Base-by-base conservation (phyloP, 257 asterid species). In the Nicotiana paniculata region DNA sequence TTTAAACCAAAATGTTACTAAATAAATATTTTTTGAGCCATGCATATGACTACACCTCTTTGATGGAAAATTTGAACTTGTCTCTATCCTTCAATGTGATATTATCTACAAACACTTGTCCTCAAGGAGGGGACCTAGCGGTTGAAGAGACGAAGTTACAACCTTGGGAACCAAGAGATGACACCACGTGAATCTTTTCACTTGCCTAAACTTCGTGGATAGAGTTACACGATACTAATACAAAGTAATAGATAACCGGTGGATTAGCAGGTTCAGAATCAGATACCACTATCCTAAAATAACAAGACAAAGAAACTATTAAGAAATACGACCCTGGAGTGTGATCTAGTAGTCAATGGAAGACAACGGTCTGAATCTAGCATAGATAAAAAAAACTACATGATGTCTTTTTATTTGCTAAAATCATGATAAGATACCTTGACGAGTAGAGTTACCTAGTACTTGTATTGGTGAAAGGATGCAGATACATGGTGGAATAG, bases 121-220 rank as follows among this genome's bases (percentile, higher is more conserved):
- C 79, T 24, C 62, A 48, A 74, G 79, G 62, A 74, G 12, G 39
- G 26, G 35, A 61, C 78, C 78, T 46, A 43, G 30, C n/a, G 30
- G 59, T 72, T 72, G 59, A 72, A 72, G 78, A 21, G 78, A 21
- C 48, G 37, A 21, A 72, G 78, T 12, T 33, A 72, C 37, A 72
- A 72, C 78, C 59, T 72, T 43, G 35, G 78, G 59, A 72, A 72
- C 78, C 77, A 70, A 70, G 35, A 21, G 37, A 70, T 57, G 13
- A 70, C 62, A 74, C 26, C 43, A 74, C 39, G 39, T 74, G 16
- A 0, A 13, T 13, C 26, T 6, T 72, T 46, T 74, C 79, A 74
- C 63, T 48, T 48, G 79, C 79, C 21, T 51, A 15, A 48, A 26
- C 28, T 51, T 74, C 43, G 16, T 74, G 79, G 79, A 46, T 74